Conservation (phyloP, 352 stramenopile genomes). For the Phytophthora colocasiae region DNA sequence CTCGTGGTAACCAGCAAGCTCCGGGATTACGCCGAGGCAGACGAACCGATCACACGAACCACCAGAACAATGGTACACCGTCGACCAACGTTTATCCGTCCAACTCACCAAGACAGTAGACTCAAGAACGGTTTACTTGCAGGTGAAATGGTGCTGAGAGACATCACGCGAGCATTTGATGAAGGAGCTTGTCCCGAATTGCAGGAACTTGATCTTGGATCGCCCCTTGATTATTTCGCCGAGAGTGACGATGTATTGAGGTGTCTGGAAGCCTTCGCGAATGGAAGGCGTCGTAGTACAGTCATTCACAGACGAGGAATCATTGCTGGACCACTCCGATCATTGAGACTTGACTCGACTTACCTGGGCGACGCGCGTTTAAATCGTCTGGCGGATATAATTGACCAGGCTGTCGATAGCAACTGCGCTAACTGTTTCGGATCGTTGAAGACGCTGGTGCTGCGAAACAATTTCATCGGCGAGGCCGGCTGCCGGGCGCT, state of each 20-base stretch:
- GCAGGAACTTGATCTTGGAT: constrained; percentile 41
- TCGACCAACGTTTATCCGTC: constrained; percentile 29
- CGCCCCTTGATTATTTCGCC: constrained; percentile 64
- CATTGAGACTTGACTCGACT: constrained; percentile 61
- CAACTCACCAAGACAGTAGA: constrained; percentile 10
- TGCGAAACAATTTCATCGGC: constrained; percentile 71
- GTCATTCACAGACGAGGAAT: background rate
- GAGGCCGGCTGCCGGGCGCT: constrained; percentile 51
- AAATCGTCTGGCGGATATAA: constrained; percentile 40
- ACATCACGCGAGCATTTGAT: constrained; percentile 39
- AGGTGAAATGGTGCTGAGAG: constrained; percentile 28
- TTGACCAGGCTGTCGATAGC: constrained; percentile 21
- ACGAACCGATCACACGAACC: constrained; percentile 2
- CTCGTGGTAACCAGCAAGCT: constrained; percentile 57
- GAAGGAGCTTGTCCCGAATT: constrained; percentile 43
- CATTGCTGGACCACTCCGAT: constrained; percentile 17
- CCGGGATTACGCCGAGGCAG: background rate
- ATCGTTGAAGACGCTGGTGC: constrained; percentile 42
- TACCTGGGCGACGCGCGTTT: constrained; percentile 59
- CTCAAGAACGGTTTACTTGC: constrained; percentile 15
- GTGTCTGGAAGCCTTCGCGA: constrained; percentile 49
- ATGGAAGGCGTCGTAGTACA: constrained; percentile 1
- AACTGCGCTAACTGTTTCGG: constrained; percentile 36
- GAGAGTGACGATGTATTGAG: constrained; percentile 56
- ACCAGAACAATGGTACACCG: constrained; percentile 14